Conservation (phyloP, 805 yeast species). For the Myxozyma mucilagina region DNA sequence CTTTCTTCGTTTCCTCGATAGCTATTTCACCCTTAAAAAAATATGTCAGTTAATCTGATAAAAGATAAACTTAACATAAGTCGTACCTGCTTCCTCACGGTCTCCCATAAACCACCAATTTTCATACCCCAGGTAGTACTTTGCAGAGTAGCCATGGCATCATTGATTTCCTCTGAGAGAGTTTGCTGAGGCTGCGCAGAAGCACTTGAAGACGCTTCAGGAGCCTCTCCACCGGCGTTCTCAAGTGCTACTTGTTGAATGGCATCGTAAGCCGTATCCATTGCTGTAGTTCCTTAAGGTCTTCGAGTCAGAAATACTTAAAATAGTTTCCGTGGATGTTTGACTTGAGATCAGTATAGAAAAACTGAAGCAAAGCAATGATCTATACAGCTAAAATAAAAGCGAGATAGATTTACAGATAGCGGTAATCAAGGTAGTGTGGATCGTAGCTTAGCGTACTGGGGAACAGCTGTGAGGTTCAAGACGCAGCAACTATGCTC, state of each 20-base stretch:
- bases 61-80: neutral
- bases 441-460: no score
- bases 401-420: no score
- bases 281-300: neutral
- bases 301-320: neutral
- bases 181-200: constrained; percentile 3
- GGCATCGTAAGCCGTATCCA: constrained; percentile 32
- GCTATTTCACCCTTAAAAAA: constrained; percentile 33
- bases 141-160: constrained; percentile 27
- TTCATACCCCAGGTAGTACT: constrained; percentile 30
- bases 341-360: no score
- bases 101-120: constrained; percentile 37
- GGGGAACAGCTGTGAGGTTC: no score
- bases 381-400: no score
- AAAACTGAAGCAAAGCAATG: no score
- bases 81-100: constrained; percentile 36
- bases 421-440: no score
- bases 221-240: constrained; percentile 2
- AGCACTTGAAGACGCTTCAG: neutral
- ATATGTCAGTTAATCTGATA: neutral
- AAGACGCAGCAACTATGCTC: no score
- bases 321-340: no score
- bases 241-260: constrained; percentile 27
- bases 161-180: constrained; percentile 27
- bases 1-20: constrained; percentile 35